Conservation (phyloP, 2,329 filamentous ascomycete genomes). For the Thielaviopsis populi region DNA sequence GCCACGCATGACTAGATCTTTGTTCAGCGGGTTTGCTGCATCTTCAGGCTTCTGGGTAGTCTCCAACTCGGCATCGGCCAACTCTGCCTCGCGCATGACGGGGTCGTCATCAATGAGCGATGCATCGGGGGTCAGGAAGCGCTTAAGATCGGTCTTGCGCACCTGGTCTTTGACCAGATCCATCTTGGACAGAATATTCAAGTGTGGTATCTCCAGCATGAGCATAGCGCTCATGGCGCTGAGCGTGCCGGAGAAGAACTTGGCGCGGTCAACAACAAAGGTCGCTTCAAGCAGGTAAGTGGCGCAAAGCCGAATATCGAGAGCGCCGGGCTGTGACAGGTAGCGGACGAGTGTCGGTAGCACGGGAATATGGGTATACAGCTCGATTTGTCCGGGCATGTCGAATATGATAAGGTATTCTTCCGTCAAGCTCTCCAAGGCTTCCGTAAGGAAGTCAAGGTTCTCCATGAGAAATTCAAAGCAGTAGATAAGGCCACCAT, state of each 20-base stretch:
- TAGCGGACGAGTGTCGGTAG: slow-evolving; percentile 71
- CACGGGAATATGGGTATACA: slow-evolving; percentile 94
- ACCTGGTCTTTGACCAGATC: slow-evolving; percentile 86
- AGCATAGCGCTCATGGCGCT: slow-evolving; percentile 99
- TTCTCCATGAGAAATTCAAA: slow-evolving; percentile 94
- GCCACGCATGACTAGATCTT: slow-evolving; percentile 61
- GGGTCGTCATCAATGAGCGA: slow-evolving; percentile 70
- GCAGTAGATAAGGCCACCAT: slow-evolving; percentile 88
- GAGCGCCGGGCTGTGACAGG: slow-evolving; percentile 59
- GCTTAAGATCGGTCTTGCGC: slow-evolving; percentile 71
- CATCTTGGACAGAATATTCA: slow-evolving; percentile 97
- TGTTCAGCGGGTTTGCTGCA: slow-evolving; percentile 43
- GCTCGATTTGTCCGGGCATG: slow-evolving; percentile 96
- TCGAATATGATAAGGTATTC: slow-evolving; percentile 97
- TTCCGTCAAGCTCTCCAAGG: slow-evolving; percentile 72
- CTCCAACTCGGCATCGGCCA: slow-evolving; percentile 46
- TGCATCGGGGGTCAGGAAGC: slow-evolving; percentile 77
- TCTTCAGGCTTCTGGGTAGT: slow-evolving; percentile 33
- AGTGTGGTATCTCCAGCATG: slow-evolving; percentile 91
- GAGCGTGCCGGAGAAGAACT: slow-evolving; percentile 91
- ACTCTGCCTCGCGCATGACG: slow-evolving; percentile 27
- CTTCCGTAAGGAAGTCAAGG: slow-evolving; percentile 76
- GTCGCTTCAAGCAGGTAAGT: slow-evolving; percentile 90
- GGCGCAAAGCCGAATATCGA: slow-evolving; percentile 86
- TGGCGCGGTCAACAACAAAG: slow-evolving; percentile 87